Percentiles rank a stretch among this genome's conserved stretches.
Evolutionary conservation across 306 rosid species (phyloP).

Genomic region (Rosa multiflora): DNA sequence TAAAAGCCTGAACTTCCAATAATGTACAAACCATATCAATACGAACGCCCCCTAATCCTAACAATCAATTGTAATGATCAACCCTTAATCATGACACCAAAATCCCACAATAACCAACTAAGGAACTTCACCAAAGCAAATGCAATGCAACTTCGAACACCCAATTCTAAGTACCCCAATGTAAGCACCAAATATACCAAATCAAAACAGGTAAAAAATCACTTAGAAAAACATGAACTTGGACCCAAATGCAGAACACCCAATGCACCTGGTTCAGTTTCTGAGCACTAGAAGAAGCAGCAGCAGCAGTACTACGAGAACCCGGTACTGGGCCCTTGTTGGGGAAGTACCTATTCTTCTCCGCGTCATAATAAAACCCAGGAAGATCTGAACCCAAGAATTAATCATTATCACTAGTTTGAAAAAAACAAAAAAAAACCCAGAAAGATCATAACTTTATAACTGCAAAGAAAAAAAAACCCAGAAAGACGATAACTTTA

Average conservation of each 20-base stretch:
- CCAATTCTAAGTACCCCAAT: not conserved
- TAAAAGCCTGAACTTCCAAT: not conserved
- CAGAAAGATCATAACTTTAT: not conserved
- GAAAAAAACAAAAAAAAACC: not conserved
- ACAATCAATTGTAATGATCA: not conserved
- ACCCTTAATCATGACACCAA: not conserved
- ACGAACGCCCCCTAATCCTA: not conserved
- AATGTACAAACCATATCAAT: not conserved
- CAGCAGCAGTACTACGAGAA: conserved; percentile 38
- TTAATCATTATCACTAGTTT: no score
- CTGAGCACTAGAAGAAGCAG: conserved; percentile 26
- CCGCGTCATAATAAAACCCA: conserved; percentile 75
- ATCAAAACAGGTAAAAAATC: not conserved
- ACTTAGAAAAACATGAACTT: not conserved
- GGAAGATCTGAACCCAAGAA: conserved; percentile 57
- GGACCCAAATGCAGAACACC: not conserved
- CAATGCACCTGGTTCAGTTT: conserved; percentile 44
- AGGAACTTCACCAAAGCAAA: not conserved
- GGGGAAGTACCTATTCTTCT: conserved; percentile 81
- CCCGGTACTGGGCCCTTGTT: conserved; percentile 85
- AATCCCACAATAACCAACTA: not conserved
- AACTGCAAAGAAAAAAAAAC: not conserved
- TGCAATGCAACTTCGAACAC: not conserved
- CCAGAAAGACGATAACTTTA: not conserved
- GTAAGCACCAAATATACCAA: not conserved